Conservation (phyloP, 2,329 filamentous ascomycete genomes). For the Colletotrichum sidae region DNA sequence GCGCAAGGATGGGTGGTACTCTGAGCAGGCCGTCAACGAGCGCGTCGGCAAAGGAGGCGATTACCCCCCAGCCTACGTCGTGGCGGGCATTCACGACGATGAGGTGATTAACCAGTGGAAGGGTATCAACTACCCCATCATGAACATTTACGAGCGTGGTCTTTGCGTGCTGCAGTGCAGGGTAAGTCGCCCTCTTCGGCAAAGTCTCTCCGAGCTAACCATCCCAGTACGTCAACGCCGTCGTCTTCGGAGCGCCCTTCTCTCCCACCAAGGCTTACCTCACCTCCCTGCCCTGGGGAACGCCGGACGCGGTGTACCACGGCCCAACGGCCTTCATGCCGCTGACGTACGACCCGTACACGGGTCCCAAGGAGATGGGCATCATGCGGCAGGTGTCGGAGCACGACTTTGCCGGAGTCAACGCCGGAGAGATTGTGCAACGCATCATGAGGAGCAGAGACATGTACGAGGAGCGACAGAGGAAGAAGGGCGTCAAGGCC, state of each 20-base stretch:
- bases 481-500: slow-evolving; percentile 89
- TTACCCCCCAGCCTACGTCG: slow-evolving; percentile 86
- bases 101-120: slow-evolving; percentile 97
- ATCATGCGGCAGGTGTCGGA: slow-evolving; percentile 84
- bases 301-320: slow-evolving; percentile 88
- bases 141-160: slow-evolving; percentile 98
- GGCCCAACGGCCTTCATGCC: slow-evolving; percentile 95
- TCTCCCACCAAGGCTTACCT: slow-evolving; percentile 85
- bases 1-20: slow-evolving; percentile 78
- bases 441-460: slow-evolving; percentile 88
- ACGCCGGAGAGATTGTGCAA: slow-evolving; percentile 91
- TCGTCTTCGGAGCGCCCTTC: slow-evolving; percentile 92
- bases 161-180: slow-evolving; percentile 96
- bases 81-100: slow-evolving; percentile 95
- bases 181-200: slow-evolving; percentile 54
- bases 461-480: slow-evolving; percentile 91
- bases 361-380: slow-evolving; percentile 81
- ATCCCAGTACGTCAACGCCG: slow-evolving; percentile 82
- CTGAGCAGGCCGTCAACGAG: slow-evolving; percentile 70
- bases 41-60: slow-evolving; percentile 76
- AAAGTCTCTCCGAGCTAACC: background rate
- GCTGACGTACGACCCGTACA: slow-evolving; percentile 83
- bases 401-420: slow-evolving; percentile 88
- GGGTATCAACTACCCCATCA: slow-evolving; percentile 98
- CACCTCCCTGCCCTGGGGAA: slow-evolving; percentile 76